Evolutionary conservation across 2,329 filamentous ascomycete species (phyloP), one percentile per base, ranked within the genome.

Genomic region (Fusarium incarnatum): DNA sequence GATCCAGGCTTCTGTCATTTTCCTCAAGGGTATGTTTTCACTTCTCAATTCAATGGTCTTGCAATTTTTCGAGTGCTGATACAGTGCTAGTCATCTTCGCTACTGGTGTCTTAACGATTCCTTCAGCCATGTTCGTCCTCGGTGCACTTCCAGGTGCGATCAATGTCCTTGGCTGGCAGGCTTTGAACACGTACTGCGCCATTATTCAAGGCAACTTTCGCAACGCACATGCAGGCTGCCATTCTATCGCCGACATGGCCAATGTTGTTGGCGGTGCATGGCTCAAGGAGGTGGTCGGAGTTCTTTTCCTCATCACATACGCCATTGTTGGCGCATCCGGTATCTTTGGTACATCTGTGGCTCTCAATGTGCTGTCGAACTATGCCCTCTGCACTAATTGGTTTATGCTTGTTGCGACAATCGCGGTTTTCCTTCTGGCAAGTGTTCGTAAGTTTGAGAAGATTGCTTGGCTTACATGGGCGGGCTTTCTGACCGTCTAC

Each of bases 341-440:
- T 8, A 88, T 91, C 63, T 81, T 90, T 37, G 87, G 86, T 15
- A 83, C 88, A 2, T 87, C 87, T 0, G 86, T 86, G 1, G 88
- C 83, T 0, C 78, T 91, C 55, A 91, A 91, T 70, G 86, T 87
- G 1, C 80, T 91, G 3, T 88, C 86, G 0, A 80, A 81, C 30
- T 88, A 90, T 70, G 84, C 84, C 6, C 79, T 85, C 6, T 91
- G 88, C 72, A 89, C 88, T 0, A 87, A 87, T 18, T 87, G 82
- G 80, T 90, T 83, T 77, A 82, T 83, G 11, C 81, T 89, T 27
- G 76, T 90, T 6, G 85, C 86, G 0, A 84, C 86, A 1, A 72
- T 84, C 3, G 77, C 84, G 10, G 82, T 88, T 11, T 84, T 84
- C 27, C 67, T 81, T 1, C 80, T 83, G 8, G 86, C 87, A 2